These are phyloP conservation scores for Phytophthora parvispora DNA, from an alignment of 352 stramenopile species.

Conservation along the genomic window DNA sequence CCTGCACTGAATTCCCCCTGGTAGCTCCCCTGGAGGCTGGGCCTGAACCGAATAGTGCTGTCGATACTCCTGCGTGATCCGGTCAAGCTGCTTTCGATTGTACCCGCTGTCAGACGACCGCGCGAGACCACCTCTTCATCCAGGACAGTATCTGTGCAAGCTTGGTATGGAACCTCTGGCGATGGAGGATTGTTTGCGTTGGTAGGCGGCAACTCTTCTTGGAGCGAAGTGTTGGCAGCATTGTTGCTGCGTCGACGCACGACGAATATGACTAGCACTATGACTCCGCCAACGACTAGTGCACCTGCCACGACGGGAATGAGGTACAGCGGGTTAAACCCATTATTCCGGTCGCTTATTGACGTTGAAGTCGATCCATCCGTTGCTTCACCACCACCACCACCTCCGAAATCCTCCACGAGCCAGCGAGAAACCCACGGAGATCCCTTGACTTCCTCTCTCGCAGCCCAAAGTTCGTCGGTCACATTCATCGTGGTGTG, in stretches of 20 bases:
- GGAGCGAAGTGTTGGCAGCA: not conserved
- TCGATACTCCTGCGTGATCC: not conserved
- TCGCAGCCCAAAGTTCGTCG: not conserved
- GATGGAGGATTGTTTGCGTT: not conserved
- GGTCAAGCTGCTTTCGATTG: not conserved
- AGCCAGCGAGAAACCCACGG: conserved; percentile 29
- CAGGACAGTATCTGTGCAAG: not conserved
- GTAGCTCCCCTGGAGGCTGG: not conserved
- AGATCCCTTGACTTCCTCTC: conserved; percentile 8
- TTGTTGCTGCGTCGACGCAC: not conserved
- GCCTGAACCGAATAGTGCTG: not conserved
- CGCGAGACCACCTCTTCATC: not conserved
- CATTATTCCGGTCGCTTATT: not conserved
- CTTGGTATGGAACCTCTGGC: not conserved
- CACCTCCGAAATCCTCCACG: conserved; percentile 1
- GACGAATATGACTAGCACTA: not conserved
- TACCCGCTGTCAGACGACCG: not conserved
- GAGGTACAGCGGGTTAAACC: not conserved
- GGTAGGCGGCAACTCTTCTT: not conserved
- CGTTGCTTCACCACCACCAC: not conserved
- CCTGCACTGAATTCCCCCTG: not conserved
- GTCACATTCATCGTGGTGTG: conserved; percentile 3
- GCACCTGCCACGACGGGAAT: not conserved
- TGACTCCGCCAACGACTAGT: not conserved
- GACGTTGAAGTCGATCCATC: not conserved